phyloP scores from a whole-genome alignment of 2,329 filamentous ascomycete species.

The Alternaria sp. region DNA sequence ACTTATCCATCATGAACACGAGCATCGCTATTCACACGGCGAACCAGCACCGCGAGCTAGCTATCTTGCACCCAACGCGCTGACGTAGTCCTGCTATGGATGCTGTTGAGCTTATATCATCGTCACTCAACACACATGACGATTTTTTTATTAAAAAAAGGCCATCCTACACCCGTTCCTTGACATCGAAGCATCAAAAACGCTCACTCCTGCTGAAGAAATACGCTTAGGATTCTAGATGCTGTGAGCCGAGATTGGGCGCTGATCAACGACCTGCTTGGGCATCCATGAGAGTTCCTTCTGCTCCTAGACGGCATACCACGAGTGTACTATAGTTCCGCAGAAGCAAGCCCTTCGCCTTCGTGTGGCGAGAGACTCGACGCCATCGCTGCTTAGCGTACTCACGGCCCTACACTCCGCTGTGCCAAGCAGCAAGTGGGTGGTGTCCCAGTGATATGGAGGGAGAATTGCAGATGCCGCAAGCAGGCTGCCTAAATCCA shows the following conservation, averaged over 20 bases:
- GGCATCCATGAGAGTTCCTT: not conserved
- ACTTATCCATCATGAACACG: not conserved
- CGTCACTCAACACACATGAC: not conserved
- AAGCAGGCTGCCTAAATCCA: no score
- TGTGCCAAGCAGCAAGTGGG: not conserved
- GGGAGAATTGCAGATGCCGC: not conserved
- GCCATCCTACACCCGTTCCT: not conserved
- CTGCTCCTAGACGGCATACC: not conserved
- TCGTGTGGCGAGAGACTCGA: not conserved
- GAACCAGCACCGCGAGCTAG: not conserved
- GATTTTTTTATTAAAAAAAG: not conserved
- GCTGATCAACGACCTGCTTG: not conserved
- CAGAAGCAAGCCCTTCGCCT: slow-evolving; percentile 2
- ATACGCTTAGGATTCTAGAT: not conserved
- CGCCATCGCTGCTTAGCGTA: not conserved
- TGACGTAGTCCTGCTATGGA: not conserved
- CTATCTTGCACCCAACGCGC: not conserved
- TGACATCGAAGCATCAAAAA: not conserved
- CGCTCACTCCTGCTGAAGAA: not conserved
- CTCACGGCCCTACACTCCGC: not conserved
- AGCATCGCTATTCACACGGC: not conserved
- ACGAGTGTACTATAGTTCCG: not conserved
- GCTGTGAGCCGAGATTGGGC: not conserved
- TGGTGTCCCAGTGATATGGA: not conserved
- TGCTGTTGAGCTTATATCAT: not conserved